These are phyloP conservation scores for Paraconiothyrium sp. DNA, from an alignment of 2,329 filamentous ascomycete genomes.

Conservation along the genomic window DNA sequence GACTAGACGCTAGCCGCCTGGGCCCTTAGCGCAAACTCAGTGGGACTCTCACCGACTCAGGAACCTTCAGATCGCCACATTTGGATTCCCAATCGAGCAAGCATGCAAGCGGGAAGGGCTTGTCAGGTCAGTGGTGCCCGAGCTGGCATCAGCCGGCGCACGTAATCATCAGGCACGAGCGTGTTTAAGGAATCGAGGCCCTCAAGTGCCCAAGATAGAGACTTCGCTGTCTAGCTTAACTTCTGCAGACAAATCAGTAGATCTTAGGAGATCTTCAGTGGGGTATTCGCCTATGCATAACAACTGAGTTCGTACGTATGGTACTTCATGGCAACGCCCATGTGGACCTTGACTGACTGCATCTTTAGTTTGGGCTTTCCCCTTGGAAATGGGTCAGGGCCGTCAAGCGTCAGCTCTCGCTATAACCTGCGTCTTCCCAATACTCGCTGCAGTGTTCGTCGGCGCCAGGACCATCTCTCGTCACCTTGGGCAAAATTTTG, in stretches of 20 bases:
- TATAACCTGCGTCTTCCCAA: slow-evolving; percentile 39
- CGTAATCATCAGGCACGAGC: not conserved
- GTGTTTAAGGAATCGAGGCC: slow-evolving; percentile 8
- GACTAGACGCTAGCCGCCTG: not conserved
- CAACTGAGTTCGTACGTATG: not conserved
- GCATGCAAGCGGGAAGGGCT: slow-evolving; percentile 4
- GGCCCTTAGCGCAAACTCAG: not conserved
- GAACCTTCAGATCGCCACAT: not conserved
- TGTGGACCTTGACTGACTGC: too few relatives aligned
- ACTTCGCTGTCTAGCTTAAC: not conserved
- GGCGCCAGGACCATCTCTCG: slow-evolving; percentile 38
- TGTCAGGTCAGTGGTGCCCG: not conserved
- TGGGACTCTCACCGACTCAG: slow-evolving; percentile 9
- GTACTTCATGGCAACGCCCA: not conserved
- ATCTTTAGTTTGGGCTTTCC: not conserved
- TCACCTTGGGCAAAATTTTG: slow-evolving; percentile 42
- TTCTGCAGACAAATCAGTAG: not conserved
- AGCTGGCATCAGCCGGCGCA: not conserved
- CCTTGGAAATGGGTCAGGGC: slow-evolving; percentile 32
- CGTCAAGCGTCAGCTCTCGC: slow-evolving; percentile 39
- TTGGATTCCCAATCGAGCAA: not conserved
- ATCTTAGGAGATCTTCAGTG: not conserved
- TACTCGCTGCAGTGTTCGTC: slow-evolving; percentile 41
- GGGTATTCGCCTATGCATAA: not conserved
- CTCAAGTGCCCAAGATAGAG: slow-evolving; percentile 3